Percentiles rank a stretch among this genome's conserved stretches.
Conservation (phyloP, 768 basidiomycete species). For the Chalciporus pseudorubinellus region DNA sequence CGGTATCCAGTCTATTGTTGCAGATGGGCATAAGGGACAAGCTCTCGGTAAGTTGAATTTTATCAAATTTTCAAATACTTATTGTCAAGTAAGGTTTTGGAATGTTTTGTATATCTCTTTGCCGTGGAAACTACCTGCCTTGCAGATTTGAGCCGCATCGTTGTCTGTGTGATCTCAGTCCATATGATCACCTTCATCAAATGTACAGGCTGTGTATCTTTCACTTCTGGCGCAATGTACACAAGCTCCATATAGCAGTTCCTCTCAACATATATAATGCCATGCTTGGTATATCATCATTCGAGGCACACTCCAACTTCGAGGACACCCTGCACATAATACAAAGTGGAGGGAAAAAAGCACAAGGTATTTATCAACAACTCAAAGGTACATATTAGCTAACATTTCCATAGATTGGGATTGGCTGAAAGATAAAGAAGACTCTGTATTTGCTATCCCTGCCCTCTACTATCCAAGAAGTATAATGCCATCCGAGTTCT, state of each 20-base stretch:
- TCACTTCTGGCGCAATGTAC: not conserved
- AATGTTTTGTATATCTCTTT: not conserved
- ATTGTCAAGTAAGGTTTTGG: not conserved
- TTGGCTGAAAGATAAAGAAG: slow-evolving; percentile 10
- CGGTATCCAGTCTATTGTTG: slow-evolving; percentile 4
- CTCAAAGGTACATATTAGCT: not conserved
- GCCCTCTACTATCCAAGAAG: slow-evolving; percentile 1
- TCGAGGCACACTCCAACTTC: not conserved
- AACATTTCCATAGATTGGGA: not conserved
- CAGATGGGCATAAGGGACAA: slow-evolving; percentile 2
- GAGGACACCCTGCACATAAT: not conserved
- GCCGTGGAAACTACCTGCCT: not conserved
- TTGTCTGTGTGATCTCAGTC: not conserved
- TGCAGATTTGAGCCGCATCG: not conserved
- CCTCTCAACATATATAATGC: not conserved
- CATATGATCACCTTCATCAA: not conserved
- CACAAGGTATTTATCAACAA: not conserved
- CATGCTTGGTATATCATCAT: slow-evolving; percentile 5
- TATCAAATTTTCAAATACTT: not conserved
- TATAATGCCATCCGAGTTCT: slow-evolving; percentile 1
- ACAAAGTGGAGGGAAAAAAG: not conserved
- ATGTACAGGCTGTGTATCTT: not conserved
- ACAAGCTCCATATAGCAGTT: not conserved
- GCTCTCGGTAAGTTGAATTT: slow-evolving; percentile 2
- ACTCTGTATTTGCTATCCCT: not conserved